Percentiles rank a stretch among this genome's conserved stretches.
These are phyloP conservation scores for Syzygium oleosum DNA, from an alignment of 345 rosid genomes.

Conservation along the genomic window DNA sequence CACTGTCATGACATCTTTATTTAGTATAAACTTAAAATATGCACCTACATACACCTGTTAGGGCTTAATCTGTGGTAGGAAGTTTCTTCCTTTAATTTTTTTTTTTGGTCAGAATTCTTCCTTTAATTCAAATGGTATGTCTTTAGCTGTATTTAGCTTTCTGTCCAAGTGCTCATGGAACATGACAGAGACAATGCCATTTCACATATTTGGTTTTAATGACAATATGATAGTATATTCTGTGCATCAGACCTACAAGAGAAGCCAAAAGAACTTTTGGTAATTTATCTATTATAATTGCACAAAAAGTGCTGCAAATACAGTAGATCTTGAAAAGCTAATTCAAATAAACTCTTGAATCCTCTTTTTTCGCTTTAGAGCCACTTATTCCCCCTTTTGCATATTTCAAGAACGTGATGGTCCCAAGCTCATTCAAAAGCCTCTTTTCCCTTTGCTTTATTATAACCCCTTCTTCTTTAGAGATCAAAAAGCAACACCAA, in stretches of 20 bases:
- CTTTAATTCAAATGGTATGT: background rate
- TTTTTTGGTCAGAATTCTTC: background rate
- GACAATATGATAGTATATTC: background rate
- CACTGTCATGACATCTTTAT: background rate
- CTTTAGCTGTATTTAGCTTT: background rate
- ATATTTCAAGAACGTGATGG: slow-evolving; percentile 28
- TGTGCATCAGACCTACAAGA: background rate
- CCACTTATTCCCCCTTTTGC: slow-evolving; percentile 23
- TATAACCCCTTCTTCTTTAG: slow-evolving; percentile 21
- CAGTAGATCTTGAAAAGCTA: background rate
- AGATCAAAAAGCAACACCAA: background rate
- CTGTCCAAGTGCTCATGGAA: background rate
- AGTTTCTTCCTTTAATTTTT: background rate
- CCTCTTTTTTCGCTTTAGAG: slow-evolving; percentile 12
- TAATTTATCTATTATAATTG: background rate
- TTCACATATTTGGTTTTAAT: background rate
- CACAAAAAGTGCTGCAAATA: background rate
- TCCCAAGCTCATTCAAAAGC: slow-evolving; percentile 32
- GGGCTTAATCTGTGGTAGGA: background rate
- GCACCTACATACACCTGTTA: background rate
- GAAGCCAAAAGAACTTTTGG: background rate
- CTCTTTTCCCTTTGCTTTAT: slow-evolving; percentile 21
- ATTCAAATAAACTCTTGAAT: background rate
- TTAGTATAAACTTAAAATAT: background rate
- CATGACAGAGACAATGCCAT: background rate